Conservation (phyloP, 2,329 filamentous ascomycete species). For the Pseudocercospora eumusae region DNA sequence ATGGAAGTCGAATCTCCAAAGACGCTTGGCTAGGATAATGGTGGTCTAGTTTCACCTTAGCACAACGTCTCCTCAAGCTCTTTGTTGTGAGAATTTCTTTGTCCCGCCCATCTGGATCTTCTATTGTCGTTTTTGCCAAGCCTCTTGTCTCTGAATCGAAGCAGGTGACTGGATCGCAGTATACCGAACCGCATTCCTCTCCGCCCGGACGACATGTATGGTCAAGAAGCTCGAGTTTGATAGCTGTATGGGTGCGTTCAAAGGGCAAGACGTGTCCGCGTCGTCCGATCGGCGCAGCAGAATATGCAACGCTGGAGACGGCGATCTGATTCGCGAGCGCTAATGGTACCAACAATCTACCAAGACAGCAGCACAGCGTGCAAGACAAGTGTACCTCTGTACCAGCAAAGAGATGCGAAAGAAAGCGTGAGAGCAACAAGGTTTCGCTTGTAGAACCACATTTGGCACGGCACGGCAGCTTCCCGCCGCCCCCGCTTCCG, state of each 20-base stretch:
- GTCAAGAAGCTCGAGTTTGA: constrained; percentile 62
- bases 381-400: background rate
- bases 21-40: background rate
- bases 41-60: background rate
- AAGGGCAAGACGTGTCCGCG: constrained; percentile 60
- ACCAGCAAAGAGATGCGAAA: background rate
- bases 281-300: constrained; percentile 35
- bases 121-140: background rate
- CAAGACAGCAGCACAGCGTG: background rate
- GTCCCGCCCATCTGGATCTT: background rate
- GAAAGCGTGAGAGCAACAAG: background rate
- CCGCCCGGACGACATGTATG: constrained; percentile 60
- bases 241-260: constrained; percentile 66
- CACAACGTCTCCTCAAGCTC: background rate
- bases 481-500: background rate
- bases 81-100: background rate
- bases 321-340: constrained; percentile 8
- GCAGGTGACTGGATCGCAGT: constrained; percentile 32
- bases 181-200: constrained; percentile 73
- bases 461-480: background rate
- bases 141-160: background rate
- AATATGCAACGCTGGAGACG: constrained; percentile 27
- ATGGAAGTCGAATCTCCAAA: background rate
- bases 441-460: constrained; percentile 4
- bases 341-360: constrained; percentile 2